A percentile compares a stretch with the other conserved stretches of the same genome.
phyloP scores from a whole-genome alignment of 257 asterid genomes.

The Coffea canephora region DNA sequence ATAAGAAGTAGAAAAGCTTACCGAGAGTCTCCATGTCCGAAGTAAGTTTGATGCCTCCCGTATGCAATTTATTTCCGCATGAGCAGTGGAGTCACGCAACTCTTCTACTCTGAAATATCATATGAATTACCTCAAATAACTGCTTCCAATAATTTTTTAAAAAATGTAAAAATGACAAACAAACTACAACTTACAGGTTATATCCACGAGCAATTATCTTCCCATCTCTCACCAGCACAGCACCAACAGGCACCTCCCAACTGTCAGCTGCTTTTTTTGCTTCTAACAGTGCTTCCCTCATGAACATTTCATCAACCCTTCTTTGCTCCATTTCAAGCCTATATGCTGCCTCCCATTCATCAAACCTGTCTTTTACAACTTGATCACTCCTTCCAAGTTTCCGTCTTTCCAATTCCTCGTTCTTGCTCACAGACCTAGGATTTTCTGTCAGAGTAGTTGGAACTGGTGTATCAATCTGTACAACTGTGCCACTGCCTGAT shows the following conservation, averaged over 20 bases:
- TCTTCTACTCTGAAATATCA: constrained; percentile 81
- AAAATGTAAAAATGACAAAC: constrained; percentile 8
- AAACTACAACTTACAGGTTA: constrained; percentile 69
- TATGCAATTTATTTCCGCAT: constrained; percentile 96
- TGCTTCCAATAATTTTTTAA: neutral
- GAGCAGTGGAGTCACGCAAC: constrained; percentile 96
- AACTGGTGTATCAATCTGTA: constrained; percentile 31
- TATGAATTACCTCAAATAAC: constrained; percentile 9
- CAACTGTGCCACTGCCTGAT: constrained; percentile 33
- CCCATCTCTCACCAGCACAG: constrained; percentile 84
- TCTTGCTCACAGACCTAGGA: constrained; percentile 32
- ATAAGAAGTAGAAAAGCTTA: constrained; percentile 27
- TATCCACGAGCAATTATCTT: constrained; percentile 92
- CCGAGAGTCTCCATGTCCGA: constrained; percentile 93
- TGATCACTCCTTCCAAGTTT: constrained; percentile 68
- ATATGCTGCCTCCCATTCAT: constrained; percentile 93
- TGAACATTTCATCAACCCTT: constrained; percentile 76
- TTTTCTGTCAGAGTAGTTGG: constrained; percentile 31
- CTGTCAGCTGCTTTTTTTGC: constrained; percentile 88
- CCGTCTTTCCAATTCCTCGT: constrained; percentile 38
- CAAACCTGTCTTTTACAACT: constrained; percentile 62
- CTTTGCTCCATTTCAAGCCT: constrained; percentile 63
- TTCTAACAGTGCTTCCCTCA: constrained; percentile 91
- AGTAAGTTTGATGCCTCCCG: constrained; percentile 82
- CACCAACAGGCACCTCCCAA: constrained; percentile 99